Evolutionary conservation across 163 green algal genomes (phyloP), one percentile per base, ranked within the genome.

Genomic region (Chloroidium sp.): DNA sequence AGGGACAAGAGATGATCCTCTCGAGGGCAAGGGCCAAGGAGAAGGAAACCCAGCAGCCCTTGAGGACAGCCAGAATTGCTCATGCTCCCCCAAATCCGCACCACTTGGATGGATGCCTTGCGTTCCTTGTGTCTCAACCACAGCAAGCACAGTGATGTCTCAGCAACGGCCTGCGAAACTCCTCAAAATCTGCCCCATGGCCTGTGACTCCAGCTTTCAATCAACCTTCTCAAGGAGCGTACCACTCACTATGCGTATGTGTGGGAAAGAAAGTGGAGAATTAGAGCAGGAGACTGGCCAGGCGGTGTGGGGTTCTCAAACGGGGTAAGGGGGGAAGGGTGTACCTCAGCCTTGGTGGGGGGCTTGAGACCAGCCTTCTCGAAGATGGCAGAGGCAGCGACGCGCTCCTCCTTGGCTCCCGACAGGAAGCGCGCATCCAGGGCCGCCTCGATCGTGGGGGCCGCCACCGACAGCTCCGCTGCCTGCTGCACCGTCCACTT

Each of bases 401-500:
- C 88, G 62, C 95, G 91, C 90, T 98, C 89, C 0, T 93, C 88
- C 90, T 98, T 98, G 78, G 97, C 86, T 10, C 92, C 93, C 59
- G 86, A 94, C 76, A 98, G 89, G 90, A 97, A 98, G 78, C 92
- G 90, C 0, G 84, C 93, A 78, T 99, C 95, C 76, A 99, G 90
- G 0, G 95, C 93, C 0, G 96, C 90, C 60, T 92, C 92, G 84
- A 99, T 98, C 76, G 96, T 99, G 80, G 96, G 96, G 0, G 92
- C 92, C 58, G 96, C 93, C 60, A 98, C 91, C 2, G 86, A 89
- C 72, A 99, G 91, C 87, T 99, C 96, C 0, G 96, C 96, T 0
- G 95, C 96, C 84, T 98, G 93, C 92, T 99, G 96, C 77, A 99
- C 94, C 1, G 96, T 99, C 96, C 96, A 99, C 88, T 99, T 98